Evolutionary conservation across 352 stramenopile genomes (phyloP), one percentile per base, ranked within the genome.

Genomic region (Pythium sp.): DNA sequence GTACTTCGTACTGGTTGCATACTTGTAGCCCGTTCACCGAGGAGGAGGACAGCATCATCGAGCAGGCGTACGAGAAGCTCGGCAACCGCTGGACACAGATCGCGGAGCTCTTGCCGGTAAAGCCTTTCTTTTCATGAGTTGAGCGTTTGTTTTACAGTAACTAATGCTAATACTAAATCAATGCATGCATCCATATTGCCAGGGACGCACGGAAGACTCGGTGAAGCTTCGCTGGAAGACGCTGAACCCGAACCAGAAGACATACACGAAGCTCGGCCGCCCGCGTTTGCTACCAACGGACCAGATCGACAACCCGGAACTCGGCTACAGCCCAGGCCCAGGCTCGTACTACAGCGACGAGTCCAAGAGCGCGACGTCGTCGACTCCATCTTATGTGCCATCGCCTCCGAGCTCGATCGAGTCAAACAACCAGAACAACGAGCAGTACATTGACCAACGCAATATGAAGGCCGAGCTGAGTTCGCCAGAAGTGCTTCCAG

Each of bases 81-180:
- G 90, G 90, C 36, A 96, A 95, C 67, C 85, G 87, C 34, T 97
- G 90, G 90, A 94, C 90, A 12, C 82, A 93, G 59, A 95, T 97
- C 30, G 90, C 90, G 0, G 83, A 92, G 64, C 72, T 91, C 2
- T 67, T 97, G 26, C 84, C 84, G 46, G 90, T 90, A 75, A 6
- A 7, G 8, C 3, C 18, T 24, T 28, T 28, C 6, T 22, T 67
- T 55, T 57, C 26, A 5, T 12, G 26, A 6, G 32, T 51, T 38
- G 30, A 46, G 49, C 32, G 36, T 18, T 26, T 43, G 26, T 36
- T 60, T 53, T 59, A 34, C 38, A 46, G 18, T 20, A 46, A 6
- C 6, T 12, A 24, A 28, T 58, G 8, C 12, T 1, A 32, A 32
- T 46, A 46, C 38, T 46, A 46, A 46, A 18, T 5, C 12, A 46